Evolutionary conservation across 768 basidiomycete genomes (phyloP).

Genomic region (Lactarius quietus): DNA sequence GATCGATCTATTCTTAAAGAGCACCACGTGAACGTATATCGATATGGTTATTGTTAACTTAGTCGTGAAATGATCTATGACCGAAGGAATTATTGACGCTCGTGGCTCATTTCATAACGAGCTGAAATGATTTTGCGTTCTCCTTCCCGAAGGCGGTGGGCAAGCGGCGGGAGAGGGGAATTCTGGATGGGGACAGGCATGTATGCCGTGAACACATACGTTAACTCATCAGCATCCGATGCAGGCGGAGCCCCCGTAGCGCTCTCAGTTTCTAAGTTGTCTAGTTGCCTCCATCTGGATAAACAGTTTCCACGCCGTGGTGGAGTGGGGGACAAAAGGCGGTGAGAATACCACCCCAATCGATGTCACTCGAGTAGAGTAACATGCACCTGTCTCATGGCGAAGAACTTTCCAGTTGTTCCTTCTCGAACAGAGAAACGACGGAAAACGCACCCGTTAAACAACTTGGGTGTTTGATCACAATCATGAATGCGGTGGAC

Average conservation of each 20-base stretch:
- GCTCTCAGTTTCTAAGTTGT: not conserved
- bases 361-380: constrained; percentile 19
- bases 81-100: not conserved
- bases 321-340: not conserved
- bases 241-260: constrained; percentile 7
- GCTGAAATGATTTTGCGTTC: constrained; percentile 2
- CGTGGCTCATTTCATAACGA: constrained; percentile 3
- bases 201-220: not conserved
- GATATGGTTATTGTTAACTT: not conserved
- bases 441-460: constrained; percentile 88
- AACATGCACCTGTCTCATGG: constrained; percentile 86
- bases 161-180: constrained; percentile 5
- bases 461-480: constrained; percentile 22
- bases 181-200: not conserved
- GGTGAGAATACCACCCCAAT: not conserved
- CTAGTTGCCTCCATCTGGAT: constrained; percentile 9
- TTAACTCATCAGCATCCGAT: constrained; percentile 9
- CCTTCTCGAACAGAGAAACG: constrained; percentile 89
- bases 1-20: not conserved
- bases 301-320: constrained; percentile 2
- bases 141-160: constrained; percentile 5
- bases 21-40: constrained; percentile 3
- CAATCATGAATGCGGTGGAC: constrained; percentile 27
- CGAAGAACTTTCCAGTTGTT: constrained; percentile 74
- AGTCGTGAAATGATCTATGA: not conserved